Base-by-base conservation (phyloP, 1,139 yeast species). In the Blastobotrys buckinghamii region DNA sequence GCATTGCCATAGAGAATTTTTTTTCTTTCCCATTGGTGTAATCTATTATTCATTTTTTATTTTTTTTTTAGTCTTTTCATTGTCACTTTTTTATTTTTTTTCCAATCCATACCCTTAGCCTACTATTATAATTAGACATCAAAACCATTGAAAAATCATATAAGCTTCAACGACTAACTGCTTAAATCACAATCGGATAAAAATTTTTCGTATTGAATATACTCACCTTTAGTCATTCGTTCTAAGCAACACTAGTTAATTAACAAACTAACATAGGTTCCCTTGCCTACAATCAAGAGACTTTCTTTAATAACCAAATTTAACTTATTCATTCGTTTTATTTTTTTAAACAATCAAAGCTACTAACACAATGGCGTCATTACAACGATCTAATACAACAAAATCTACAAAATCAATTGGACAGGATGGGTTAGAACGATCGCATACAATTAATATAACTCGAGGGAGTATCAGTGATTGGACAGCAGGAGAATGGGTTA, bases 261-360 rank as follows among this genome's bases (percentile, higher is more conserved):
- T 20, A 20, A 22, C 4, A 5, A 5, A 35, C 4, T 4, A 5
- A 40, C 43, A 40, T n/a, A 40, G 43, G 43, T 40, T n/a, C 43
- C 34, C 43, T 40, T 40, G 43, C 43, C 43, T 40, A 40, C 43
- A 40, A 40, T 29, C 43, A 40, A 39, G 42, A 17, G 38, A 34
- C 38, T 5, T 17, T 34, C 20, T 7, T 17, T 34, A 16, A 9
- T 34, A 13, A 34, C 7, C 20, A 20, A 22, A 22, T 22, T 22
- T 22, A 22, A 29, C 32, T 29, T 29, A 12, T 29, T 6, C 38
- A 16, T 34, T 34, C 9, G 20, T 34, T 34, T 19, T 19, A 5
- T 34, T n/a, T n/a, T n/a, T n/a, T n/a, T n/a, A n/a, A n/a, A 15
- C 7, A 16, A 10, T 34, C 5, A 34, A 36, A 19, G 6, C 6